Base-by-base conservation (phyloP, 345 rosid species). In the Durio zibethinus region DNA sequence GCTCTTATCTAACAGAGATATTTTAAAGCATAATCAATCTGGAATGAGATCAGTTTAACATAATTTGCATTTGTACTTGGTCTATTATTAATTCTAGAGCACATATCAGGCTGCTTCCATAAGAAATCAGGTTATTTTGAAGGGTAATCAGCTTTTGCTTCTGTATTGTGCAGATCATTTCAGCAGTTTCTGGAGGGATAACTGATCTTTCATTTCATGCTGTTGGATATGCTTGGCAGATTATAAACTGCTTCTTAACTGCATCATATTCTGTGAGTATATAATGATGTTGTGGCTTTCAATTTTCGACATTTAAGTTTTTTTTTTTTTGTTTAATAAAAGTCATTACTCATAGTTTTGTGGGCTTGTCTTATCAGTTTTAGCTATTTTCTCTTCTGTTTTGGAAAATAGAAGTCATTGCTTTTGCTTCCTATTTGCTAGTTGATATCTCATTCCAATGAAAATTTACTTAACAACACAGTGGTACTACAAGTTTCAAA, bases 171-270 rank as follows among this genome's bases (percentile, higher is more conserved):
- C 93, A 94, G 98, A 91, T 94, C 6, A 82, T 96, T 78, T 96
- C 99, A 63, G 99, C 99, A 59, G 86, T 96, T 73, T 96, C 97
- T 64, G 99, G 99, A 71, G 99, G 99, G 79, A 84, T 96, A 54
- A 96, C 99, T 1, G 99, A 96, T 89, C 90, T 93, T 70, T 90
- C 94, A 69, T 96, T 96, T 80, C 84, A 93, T 80, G 93, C 97
- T 47, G 77, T 93, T 82, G 99, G 99, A 80, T 96, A 96, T 82
- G 81, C 92, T 68, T 96, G 99, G 98, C 99, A 96, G 86, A 74
- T 96, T 54, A 38, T 90, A 72, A 96, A 96, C 79, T 96, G 98
- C 79, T 91, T 96, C 86, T 82, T 92, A 74, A 96, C 99, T 62
- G 97, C 98, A 70, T 90, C 99, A 4, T 93, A 96, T 86, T 96